phyloP scores from a whole-genome alignment of 371 early-diverging fungal genomes.

The Actinomortierella ambigua region DNA sequence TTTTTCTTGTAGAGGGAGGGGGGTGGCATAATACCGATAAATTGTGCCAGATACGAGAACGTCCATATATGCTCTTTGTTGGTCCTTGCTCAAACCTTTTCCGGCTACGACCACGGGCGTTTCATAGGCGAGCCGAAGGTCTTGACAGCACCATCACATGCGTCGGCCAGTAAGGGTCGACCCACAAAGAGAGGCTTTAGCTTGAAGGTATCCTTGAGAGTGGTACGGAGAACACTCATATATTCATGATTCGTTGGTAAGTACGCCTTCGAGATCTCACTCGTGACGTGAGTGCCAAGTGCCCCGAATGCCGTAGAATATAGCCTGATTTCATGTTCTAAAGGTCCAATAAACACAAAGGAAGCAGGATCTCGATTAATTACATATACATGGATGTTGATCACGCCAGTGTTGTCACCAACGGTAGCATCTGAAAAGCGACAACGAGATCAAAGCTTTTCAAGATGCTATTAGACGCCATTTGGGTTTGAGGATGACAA shows the following conservation, averaged over 20 bases:
- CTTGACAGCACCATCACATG: conserved; percentile 1
- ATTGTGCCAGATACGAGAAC: background rate
- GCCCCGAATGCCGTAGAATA: conserved; percentile 7
- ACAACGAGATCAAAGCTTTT: too few species aligned
- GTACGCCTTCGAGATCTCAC: conserved; percentile 5
- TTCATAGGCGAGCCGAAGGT: conserved; percentile 2
- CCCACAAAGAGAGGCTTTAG: conserved; percentile 6
- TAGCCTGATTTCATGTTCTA: conserved; percentile 3
- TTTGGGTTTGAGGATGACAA: too few species aligned
- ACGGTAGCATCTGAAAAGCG: too few species aligned
- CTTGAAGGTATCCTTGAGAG: background rate
- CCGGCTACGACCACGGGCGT: conserved; percentile 6
- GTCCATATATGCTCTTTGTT: background rate
- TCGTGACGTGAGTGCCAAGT: conserved; percentile 4
- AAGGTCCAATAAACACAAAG: background rate
- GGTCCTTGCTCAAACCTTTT: conserved; percentile 1
- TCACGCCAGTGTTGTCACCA: too few species aligned
- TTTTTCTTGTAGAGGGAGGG: background rate
- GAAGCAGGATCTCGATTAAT: too few species aligned
- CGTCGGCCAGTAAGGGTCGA: conserved; percentile 1
- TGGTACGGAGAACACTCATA: conserved; percentile 4
- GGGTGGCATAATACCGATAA: background rate
- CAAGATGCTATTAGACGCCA: too few species aligned
- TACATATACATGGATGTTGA: too few species aligned
- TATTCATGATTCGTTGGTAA: conserved; percentile 5